phyloP scores from a whole-genome alignment of 2,329 filamentous ascomycete genomes.

The Ilyonectria robusta region DNA sequence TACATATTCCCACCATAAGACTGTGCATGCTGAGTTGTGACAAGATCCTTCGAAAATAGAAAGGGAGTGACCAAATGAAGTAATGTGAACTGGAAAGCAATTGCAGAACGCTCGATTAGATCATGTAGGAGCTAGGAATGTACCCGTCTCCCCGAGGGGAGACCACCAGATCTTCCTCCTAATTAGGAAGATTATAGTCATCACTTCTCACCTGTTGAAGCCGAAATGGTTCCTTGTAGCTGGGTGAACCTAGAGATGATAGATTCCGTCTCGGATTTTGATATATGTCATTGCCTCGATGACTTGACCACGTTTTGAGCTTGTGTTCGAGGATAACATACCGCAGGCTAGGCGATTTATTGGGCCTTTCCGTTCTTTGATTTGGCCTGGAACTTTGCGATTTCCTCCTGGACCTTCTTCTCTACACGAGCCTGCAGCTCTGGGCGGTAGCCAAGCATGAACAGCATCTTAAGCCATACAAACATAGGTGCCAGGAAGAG shows the following conservation, averaged over 20 bases:
- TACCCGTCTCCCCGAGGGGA: slow-evolving; percentile 1
- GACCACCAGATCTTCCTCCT: background rate
- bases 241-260: background rate
- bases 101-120: slow-evolving; percentile 34
- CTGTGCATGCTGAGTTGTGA: slow-evolving; percentile 33
- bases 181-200: background rate
- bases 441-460: slow-evolving; percentile 89
- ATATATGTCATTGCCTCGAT: background rate
- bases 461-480: slow-evolving; percentile 95
- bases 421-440: slow-evolving; percentile 88
- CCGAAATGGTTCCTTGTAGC: background rate
- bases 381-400: slow-evolving; percentile 78
- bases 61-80: slow-evolving; percentile 32
- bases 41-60: slow-evolving; percentile 23
- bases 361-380: slow-evolving; percentile 70
- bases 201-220: slow-evolving; percentile 8
- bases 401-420: slow-evolving; percentile 80
- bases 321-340: slow-evolving; percentile 17
- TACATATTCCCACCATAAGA: slow-evolving; percentile 31
- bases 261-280: no score
- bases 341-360: slow-evolving; percentile 45
- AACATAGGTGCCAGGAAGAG: slow-evolving; percentile 95
- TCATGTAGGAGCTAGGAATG: slow-evolving; percentile 17
- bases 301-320: slow-evolving; percentile 9
- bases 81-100: slow-evolving; percentile 36